phyloP scores from a whole-genome alignment of 139 green algal species.

The Chlorella sp. region DNA sequence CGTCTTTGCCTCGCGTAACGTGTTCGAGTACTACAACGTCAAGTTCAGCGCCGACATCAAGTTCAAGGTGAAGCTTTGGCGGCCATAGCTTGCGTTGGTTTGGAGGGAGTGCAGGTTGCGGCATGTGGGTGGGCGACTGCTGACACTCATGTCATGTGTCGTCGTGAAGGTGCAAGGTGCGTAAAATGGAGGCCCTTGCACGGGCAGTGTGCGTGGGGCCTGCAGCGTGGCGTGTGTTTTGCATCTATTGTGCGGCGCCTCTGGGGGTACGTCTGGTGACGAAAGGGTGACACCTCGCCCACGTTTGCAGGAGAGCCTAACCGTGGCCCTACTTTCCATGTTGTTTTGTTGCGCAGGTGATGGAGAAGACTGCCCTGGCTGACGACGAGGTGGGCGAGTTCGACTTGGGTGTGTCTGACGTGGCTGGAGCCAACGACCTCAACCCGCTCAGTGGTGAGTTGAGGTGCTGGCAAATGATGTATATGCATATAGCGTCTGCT shows the following conservation, averaged over 20 bases:
- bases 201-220: too few relatives aligned
- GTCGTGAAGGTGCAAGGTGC: background rate
- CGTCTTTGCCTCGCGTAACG: background rate
- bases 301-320: too few relatives aligned
- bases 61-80: background rate
- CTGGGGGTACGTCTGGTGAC: too few relatives aligned
- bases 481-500: too few relatives aligned
- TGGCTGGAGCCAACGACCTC: background rate
- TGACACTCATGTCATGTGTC: background rate
- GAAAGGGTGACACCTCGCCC: too few relatives aligned
- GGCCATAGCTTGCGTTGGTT: background rate
- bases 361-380: conserved; percentile 3
- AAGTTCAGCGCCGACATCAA: background rate
- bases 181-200: background rate
- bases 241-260: too few relatives aligned
- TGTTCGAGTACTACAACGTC: conserved; percentile 2
- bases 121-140: background rate
- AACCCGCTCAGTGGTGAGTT: conserved; percentile 2
- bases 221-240: too few relatives aligned
- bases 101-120: background rate
- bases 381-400: background rate
- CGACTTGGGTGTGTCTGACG: conserved; percentile 1
- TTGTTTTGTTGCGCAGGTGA: background rate
- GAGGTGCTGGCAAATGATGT: too few relatives aligned
- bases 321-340: background rate